Conservation (phyloP, 306 rosid genomes). For the Ochetophila trinervis region DNA sequence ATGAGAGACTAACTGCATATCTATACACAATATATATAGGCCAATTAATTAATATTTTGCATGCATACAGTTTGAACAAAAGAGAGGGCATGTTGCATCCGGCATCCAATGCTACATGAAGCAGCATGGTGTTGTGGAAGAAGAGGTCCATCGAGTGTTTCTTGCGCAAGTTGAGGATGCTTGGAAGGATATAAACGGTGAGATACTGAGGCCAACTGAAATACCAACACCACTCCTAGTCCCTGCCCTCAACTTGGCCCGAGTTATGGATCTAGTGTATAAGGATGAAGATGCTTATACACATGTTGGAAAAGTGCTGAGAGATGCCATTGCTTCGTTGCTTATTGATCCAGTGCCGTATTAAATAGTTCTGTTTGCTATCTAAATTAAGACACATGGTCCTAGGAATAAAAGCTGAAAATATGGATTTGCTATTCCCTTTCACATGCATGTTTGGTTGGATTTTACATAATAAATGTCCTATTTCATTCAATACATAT, state of each 20-base stretch:
- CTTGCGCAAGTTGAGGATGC: neutral
- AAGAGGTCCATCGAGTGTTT: neutral
- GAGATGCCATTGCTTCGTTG: slow-evolving; percentile 3
- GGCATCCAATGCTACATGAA: slow-evolving; percentile 15
- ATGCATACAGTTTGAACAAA: too few relatives aligned
- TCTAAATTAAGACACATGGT: too few relatives aligned
- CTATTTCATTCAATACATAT: too few relatives aligned
- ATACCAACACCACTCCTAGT: slow-evolving; percentile 3
- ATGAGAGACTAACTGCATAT: too few relatives aligned
- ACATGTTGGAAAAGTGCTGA: neutral
- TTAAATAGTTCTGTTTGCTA: too few relatives aligned
- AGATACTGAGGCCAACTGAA: neutral
- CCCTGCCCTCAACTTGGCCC: neutral
- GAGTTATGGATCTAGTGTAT: neutral
- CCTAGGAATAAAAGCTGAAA: too few relatives aligned
- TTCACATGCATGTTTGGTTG: too few relatives aligned
- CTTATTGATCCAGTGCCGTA: slow-evolving; percentile 16
- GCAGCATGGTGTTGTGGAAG: neutral
- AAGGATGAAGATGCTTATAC: too few relatives aligned
- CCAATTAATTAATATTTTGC: too few relatives aligned
- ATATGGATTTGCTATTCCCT: too few relatives aligned
- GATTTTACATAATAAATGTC: too few relatives aligned
- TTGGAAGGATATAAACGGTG: slow-evolving; percentile 27
- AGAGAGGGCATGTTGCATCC: neutral
- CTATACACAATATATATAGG: too few relatives aligned